These are phyloP conservation scores for Blastobotrys elegans DNA, from an alignment of 1,139 yeast genomes.

Conservation along the genomic window DNA sequence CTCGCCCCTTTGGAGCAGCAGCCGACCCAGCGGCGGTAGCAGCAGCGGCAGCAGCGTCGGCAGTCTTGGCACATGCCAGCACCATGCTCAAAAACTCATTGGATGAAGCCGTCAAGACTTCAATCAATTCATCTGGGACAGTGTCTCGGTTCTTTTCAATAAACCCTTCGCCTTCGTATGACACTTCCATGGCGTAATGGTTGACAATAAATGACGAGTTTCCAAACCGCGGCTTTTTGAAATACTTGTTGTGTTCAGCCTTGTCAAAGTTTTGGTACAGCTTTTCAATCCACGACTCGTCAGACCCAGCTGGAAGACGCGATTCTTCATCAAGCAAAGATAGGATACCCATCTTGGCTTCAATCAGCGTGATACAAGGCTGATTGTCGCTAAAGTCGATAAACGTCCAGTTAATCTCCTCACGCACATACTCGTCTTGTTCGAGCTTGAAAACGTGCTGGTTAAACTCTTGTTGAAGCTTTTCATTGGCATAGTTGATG, in stretches of 20 bases:
- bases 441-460: conserved; percentile 96
- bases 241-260: conserved; percentile 70
- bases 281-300: conserved; percentile 87
- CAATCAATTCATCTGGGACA: conserved; percentile 92
- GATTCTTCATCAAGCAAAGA: conserved; percentile 93
- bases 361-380: conserved; percentile 93
- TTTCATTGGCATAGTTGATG: conserved; percentile 96
- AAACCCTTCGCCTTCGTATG: conserved; percentile 90
- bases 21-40: conserved; percentile 44
- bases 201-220: conserved; percentile 84
- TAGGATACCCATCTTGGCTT: conserved; percentile 80
- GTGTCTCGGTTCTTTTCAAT: conserved; percentile 97
- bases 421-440: conserved; percentile 89
- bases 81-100: conserved; percentile 63
- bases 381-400: conserved; percentile 96
- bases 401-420: conserved; percentile 95
- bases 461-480: conserved; percentile 93
- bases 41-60: conserved; percentile 39
- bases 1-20: conserved; percentile 30
- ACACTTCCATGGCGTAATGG: conserved; percentile 92
- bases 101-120: conserved; percentile 65
- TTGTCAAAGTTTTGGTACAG: conserved; percentile 81
- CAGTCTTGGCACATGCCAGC: conserved; percentile 58
- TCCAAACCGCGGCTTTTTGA: conserved; percentile 93
- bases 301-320: conserved; percentile 89